These are phyloP conservation scores for Fistulifera pelliculosa DNA, from an alignment of 108 stramenopile genomes.

Conservation along the genomic window DNA sequence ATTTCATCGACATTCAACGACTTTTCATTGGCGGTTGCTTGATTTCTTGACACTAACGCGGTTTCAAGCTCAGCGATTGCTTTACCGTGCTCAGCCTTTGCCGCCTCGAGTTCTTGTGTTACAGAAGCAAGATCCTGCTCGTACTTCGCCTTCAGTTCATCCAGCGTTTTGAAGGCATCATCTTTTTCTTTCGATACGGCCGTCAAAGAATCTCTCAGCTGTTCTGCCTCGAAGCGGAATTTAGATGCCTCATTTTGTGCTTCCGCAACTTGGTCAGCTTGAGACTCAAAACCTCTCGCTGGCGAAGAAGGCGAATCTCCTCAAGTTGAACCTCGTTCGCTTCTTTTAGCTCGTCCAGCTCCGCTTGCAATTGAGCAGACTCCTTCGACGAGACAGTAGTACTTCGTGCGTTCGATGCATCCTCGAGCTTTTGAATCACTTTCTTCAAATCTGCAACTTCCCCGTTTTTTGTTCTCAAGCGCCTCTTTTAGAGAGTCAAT, in stretches of 20 bases:
- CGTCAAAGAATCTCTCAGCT: not conserved
- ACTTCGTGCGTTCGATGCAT: not conserved
- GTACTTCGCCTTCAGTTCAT: too few relatives aligned
- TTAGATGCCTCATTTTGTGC: conserved; percentile 18
- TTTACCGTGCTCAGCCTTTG: too few relatives aligned
- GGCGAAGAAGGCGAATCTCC: conserved; percentile 25
- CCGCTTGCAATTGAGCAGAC: conserved; percentile 17
- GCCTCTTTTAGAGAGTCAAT: conserved; percentile 35
- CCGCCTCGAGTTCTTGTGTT: too few relatives aligned
- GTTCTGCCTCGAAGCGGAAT: not conserved
- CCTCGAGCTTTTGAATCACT: not conserved
- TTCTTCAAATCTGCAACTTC: not conserved
- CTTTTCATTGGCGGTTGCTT: not conserved
- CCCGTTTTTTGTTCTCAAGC: conserved; percentile 11
- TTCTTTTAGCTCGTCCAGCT: conserved; percentile 38
- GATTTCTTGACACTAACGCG: too few relatives aligned
- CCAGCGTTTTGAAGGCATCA: not conserved
- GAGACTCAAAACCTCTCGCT: conserved; percentile 1
- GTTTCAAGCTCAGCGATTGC: too few relatives aligned
- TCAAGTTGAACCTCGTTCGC: conserved; percentile 19
- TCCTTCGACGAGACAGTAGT: not conserved
- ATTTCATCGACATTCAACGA: conserved; percentile 6
- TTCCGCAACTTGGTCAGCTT: conserved; percentile 19
- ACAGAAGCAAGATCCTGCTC: too few relatives aligned
- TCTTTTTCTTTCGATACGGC: not conserved